Evolutionary conservation across 163 green algal genomes (phyloP).

Genomic region (Smithsoniella earleae): DNA sequence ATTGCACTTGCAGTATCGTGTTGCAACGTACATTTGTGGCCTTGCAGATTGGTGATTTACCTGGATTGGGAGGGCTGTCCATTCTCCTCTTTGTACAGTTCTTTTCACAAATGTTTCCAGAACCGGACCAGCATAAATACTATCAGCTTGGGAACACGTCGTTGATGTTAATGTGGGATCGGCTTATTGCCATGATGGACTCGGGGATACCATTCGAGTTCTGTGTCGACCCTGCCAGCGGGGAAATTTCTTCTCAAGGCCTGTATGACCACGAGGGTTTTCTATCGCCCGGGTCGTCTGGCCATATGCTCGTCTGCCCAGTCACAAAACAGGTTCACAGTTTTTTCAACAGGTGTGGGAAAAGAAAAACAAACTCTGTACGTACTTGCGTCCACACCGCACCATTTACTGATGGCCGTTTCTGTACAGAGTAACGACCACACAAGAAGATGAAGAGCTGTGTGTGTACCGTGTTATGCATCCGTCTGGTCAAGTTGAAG

Average conservation of each 20-base stretch:
- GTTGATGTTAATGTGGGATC: background rate
- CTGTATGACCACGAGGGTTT: background rate
- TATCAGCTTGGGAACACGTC: slow-evolving; percentile 18
- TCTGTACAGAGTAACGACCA: background rate
- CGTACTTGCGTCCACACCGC: background rate
- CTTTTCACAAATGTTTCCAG: background rate
- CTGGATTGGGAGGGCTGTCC: background rate
- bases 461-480: background rate
- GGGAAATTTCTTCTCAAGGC: background rate
- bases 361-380: background rate
- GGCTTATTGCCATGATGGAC: background rate
- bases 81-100: background rate
- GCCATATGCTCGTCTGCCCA: background rate
- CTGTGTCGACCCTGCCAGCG: background rate
- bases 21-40: too few species aligned
- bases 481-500: background rate
- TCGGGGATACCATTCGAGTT: background rate
- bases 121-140: background rate
- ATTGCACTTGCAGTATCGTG: too few species aligned
- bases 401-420: background rate
- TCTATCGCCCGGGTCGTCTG: background rate
- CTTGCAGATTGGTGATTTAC: background rate
- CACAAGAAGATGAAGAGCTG: background rate
- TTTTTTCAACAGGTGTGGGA: slow-evolving; percentile 5
- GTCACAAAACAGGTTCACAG: background rate